Evolutionary conservation across 768 basidiomycete genomes (phyloP).

Genomic region (Jaapia argillacea): DNA sequence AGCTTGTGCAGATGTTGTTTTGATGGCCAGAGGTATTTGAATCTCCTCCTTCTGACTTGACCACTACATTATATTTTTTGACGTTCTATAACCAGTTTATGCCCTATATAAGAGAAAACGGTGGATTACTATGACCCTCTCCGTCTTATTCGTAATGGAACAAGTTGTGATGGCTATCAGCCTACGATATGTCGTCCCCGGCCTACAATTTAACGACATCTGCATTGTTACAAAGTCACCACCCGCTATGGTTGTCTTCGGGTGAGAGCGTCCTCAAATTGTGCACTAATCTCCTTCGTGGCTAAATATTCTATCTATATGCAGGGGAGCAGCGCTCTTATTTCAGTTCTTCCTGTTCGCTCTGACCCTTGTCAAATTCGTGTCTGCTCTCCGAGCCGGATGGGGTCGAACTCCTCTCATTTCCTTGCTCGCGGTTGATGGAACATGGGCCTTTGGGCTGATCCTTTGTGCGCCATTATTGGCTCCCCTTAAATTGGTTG

Average conservation of each 20-base stretch:
- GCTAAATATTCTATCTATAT: not conserved
- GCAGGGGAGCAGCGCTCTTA: constrained; percentile 13
- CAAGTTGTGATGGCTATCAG: not conserved
- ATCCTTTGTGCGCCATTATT: constrained; percentile 13
- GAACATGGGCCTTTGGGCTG: constrained; percentile 15
- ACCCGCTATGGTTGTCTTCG: not conserved
- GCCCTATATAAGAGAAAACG: not conserved
- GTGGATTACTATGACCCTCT: not conserved
- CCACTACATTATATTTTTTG: not conserved
- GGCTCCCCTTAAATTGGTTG: too few relatives aligned
- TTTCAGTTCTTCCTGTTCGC: constrained; percentile 16
- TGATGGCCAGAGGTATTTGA: not conserved
- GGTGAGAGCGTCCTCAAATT: not conserved
- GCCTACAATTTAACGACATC: not conserved
- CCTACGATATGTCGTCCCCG: not conserved
- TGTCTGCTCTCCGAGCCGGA: constrained; percentile 10
- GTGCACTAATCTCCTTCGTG: not conserved
- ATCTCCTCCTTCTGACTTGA: not conserved
- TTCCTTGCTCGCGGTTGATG: constrained; percentile 14
- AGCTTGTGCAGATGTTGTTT: not conserved
- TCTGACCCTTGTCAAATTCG: constrained; percentile 14
- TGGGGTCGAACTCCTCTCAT: constrained; percentile 14
- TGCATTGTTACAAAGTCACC: not conserved
- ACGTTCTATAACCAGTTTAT: not conserved
- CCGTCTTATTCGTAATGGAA: not conserved